Evolutionary conservation across 2,329 filamentous ascomycete genomes (phyloP), one percentile per base, ranked within the genome.

Genomic region (Alternaria sp.): DNA sequence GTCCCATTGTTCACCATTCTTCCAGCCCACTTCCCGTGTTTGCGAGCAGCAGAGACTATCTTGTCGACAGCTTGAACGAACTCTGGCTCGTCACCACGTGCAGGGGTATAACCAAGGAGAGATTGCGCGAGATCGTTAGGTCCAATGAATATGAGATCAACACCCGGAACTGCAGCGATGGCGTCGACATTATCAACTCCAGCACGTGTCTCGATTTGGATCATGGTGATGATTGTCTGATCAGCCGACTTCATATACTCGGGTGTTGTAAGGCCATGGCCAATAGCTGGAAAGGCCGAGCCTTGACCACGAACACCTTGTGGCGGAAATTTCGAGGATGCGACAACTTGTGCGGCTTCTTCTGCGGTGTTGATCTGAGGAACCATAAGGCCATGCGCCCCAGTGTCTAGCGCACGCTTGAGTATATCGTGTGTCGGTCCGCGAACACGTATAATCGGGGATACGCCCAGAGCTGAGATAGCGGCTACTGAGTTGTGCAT

Each of bases 151-250:
- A 90, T 77, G 5, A 88, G 83, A 62, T 91, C 88, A 22, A 90
- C 80, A 4, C 86, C 34, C 34, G 34, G 34, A 14, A 36, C 34
- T 36, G 84, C 81, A 42, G 87, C 87, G 73, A 91, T 90, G 48
- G 85, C 85, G 34, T 89, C 87, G 1, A 90, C 78, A 54, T 83
- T 82, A 47, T 82, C 84, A 14, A 90, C 78, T 0, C 88, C 88
- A 72, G 89, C 87, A 61, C 81, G 80, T 0, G 88, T 90, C 78
- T 91, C 88, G 53, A 91, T 90, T 74, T 90, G 88, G 11, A 90
- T 86, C 78, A 89, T 88, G 16, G 86, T 89, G 59, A 90, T 72
- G 22, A 90, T 80, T 30, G 82, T 82, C 8, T 82, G 80, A 68
- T 88, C 87, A 47, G 85, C 85, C 41, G 85, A 81, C 66, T 86